Conservation (phyloP, 768 basidiomycete genomes). For the Leccinum truebloodii region DNA sequence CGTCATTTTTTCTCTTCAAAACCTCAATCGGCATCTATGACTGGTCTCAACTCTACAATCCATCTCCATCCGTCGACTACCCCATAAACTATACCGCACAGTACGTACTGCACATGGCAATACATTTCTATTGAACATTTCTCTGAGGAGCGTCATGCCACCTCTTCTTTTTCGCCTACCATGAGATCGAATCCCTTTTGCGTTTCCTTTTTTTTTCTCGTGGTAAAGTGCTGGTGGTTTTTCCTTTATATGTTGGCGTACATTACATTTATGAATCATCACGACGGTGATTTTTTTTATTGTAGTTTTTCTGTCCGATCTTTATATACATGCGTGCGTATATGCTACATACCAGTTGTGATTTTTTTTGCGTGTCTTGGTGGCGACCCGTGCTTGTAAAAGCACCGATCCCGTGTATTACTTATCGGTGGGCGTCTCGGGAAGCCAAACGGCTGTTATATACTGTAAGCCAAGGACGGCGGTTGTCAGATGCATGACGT, state of each 20-base stretch:
- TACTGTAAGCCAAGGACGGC: no score
- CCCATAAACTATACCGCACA: constrained; percentile 25
- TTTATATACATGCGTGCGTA: constrained; percentile 12
- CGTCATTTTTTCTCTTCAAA: not conserved
- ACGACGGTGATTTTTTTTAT: not conserved
- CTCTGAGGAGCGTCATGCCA: constrained; percentile 10
- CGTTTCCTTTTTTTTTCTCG: constrained; percentile 6
- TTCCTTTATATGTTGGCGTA: no score
- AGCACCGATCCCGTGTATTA: no score
- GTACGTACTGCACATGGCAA: constrained; percentile 33
- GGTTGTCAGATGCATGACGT: no score
- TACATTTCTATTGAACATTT: constrained; percentile 30
- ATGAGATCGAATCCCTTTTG: not conserved
- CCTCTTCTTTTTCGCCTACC: not conserved
- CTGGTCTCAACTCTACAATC: constrained; percentile 12
- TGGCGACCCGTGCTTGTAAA: no score
- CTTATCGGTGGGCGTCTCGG: no score
- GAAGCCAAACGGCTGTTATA: no score
- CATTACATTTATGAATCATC: not conserved
- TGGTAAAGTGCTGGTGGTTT: not conserved
- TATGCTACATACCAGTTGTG: constrained; percentile 8
- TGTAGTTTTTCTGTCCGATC: not conserved
- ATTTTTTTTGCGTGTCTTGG: not conserved
- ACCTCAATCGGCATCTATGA: constrained; percentile 30
- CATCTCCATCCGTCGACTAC: not conserved